A percentile compares a stretch with the other conserved stretches of the same genome.
Evolutionary conservation across 116 monocot species (phyloP).

Genomic region (Papilionanthe hybrid): DNA sequence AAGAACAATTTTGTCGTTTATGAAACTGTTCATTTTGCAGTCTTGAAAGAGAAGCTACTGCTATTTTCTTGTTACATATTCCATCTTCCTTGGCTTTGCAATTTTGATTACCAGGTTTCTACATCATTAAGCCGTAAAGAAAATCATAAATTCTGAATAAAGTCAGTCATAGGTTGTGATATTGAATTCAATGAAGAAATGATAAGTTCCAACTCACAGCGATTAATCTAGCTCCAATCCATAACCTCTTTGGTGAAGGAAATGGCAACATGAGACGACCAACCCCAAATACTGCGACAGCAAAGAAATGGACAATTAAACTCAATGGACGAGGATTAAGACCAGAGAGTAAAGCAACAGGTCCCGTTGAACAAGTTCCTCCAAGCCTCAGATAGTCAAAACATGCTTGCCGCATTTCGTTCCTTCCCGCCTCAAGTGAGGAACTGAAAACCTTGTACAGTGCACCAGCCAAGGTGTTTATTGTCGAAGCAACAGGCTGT

Average conservation of each 20-base stretch:
- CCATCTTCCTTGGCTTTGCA: too few species aligned
- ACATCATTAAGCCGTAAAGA: too few species aligned
- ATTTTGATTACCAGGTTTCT: too few species aligned
- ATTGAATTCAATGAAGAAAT: background rate
- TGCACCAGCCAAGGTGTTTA: conserved; percentile 50
- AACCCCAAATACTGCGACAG: conserved; percentile 55
- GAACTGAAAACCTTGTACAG: conserved; percentile 48
- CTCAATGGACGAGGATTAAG: conserved; percentile 45
- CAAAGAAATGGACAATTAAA: conserved; percentile 55
- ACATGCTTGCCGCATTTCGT: conserved; percentile 55
- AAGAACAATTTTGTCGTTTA: too few species aligned
- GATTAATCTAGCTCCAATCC: conserved; percentile 47
- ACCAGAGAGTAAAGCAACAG: conserved; percentile 43
- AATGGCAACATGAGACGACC: conserved; percentile 49
- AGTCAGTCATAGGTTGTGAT: background rate
- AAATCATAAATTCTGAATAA: too few species aligned
- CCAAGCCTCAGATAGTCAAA: conserved; percentile 60
- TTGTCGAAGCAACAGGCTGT: conserved; percentile 57
- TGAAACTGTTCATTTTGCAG: too few species aligned
- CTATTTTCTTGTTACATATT: too few species aligned
- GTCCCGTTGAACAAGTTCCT: conserved; percentile 35
- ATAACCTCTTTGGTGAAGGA: conserved; percentile 44
- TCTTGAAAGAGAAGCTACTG: too few species aligned
- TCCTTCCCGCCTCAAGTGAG: conserved; percentile 41
- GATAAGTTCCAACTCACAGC: conserved; percentile 27